These are phyloP conservation scores for Metschnikowia lochheadii DNA, from an alignment of 805 yeast genomes.

Conservation along the genomic window DNA sequence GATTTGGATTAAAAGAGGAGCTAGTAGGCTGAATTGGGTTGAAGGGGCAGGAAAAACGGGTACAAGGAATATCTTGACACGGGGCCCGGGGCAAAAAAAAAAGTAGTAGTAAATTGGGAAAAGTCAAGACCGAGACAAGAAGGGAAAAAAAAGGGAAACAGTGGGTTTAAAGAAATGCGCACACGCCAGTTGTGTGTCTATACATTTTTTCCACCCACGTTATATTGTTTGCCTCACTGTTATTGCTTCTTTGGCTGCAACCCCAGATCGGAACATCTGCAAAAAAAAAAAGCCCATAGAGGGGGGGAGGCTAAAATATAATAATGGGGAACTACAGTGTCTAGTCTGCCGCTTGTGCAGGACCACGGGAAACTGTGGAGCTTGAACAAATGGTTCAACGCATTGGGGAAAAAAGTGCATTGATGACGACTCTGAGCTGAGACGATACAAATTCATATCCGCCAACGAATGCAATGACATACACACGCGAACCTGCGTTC, in stretches of 20 bases:
- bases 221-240: slow-evolving; percentile 4
- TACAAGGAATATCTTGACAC: not conserved
- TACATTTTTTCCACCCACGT: slow-evolving; percentile 3
- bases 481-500: slow-evolving; percentile 5
- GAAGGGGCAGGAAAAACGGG: not conserved
- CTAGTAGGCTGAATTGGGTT: not conserved
- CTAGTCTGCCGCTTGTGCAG: not conserved
- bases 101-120: slow-evolving; percentile 1
- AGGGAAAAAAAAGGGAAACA: not conserved
- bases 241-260: slow-evolving; percentile 10
- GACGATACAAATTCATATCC: slow-evolving; percentile 1
- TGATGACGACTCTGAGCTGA: not conserved
- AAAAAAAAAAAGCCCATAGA: not conserved
- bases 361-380: not conserved
- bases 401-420: not conserved
- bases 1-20: not conserved
- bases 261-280: slow-evolving; percentile 3
- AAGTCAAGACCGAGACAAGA: not conserved
- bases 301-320: not conserved
- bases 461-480: slow-evolving; percentile 2
- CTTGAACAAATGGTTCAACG: not conserved
- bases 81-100: not conserved
- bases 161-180: slow-evolving; percentile 4
- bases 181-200: slow-evolving; percentile 6
- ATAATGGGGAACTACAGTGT: not conserved